These are phyloP conservation scores for Sporobolomyces roseus DNA, from an alignment of 768 basidiomycete genomes.

Conservation along the genomic window DNA sequence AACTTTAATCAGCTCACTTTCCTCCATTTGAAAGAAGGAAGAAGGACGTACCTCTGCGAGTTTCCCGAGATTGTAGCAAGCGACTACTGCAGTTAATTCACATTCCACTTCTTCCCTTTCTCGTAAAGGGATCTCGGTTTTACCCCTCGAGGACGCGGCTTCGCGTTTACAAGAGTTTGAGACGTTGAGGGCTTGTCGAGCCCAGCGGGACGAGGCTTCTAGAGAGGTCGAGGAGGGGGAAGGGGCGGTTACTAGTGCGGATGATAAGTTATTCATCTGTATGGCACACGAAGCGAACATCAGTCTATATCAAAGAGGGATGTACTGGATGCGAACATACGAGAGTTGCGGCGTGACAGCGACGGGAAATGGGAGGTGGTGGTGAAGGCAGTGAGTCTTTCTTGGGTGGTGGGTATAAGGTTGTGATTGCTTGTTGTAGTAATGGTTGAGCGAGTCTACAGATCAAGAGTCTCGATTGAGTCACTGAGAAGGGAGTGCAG, in stretches of 20 bases:
- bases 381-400: slow-evolving; percentile 9
- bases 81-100: slow-evolving; percentile 35
- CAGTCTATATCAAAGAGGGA: background rate
- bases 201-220: slow-evolving; percentile 33
- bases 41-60: slow-evolving; percentile 31
- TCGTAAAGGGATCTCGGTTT: slow-evolving; percentile 10
- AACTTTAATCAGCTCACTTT: background rate
- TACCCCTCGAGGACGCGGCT: background rate
- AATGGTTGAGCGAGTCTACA: slow-evolving; percentile 36
- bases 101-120: slow-evolving; percentile 40
- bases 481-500: background rate
- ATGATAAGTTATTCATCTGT: slow-evolving; percentile 43
- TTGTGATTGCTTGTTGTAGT: slow-evolving; percentile 36
- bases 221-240: slow-evolving; percentile 10
- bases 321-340: slow-evolving; percentile 2
- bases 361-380: slow-evolving; percentile 20
- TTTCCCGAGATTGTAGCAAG: slow-evolving; percentile 38
- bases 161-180: slow-evolving; percentile 25
- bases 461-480: background rate
- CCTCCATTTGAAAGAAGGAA: too few species aligned
- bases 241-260: slow-evolving; percentile 29
- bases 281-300: background rate
- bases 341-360: slow-evolving; percentile 40
- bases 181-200: slow-evolving; percentile 27
- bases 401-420: slow-evolving; percentile 34